Evolutionary conservation across 257 asterid genomes (phyloP).

Genomic region (Capsicum chinense): DNA sequence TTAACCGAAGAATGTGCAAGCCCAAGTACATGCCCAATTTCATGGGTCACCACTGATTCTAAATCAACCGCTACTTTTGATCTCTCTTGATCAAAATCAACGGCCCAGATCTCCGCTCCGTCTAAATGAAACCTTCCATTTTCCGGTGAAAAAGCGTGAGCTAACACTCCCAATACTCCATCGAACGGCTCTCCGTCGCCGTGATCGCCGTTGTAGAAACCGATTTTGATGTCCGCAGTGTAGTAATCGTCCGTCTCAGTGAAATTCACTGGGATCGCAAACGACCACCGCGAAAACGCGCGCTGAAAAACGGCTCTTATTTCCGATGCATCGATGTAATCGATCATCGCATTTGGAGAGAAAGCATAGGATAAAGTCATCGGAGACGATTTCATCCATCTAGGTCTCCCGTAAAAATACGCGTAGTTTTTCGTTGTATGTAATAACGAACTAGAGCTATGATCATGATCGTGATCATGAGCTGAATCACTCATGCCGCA

Average conservation of each 20-base stretch:
- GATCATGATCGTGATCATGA: neutral
- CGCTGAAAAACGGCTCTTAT: slow-evolving; percentile 47
- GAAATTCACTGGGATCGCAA: slow-evolving; percentile 84
- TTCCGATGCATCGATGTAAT: slow-evolving; percentile 46
- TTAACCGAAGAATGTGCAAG: slow-evolving; percentile 82
- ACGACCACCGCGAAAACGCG: slow-evolving; percentile 83
- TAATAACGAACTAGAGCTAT: neutral
- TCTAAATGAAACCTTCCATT: slow-evolving; percentile 87
- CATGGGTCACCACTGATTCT: slow-evolving; percentile 96
- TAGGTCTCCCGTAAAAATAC: slow-evolving; percentile 61
- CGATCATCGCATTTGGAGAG: slow-evolving; percentile 55
- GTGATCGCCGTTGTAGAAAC: slow-evolving; percentile 81
- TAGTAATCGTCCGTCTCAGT: slow-evolving; percentile 54
- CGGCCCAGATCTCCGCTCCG: slow-evolving; percentile 84
- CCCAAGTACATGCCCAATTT: slow-evolving; percentile 90
- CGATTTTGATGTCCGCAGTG: slow-evolving; percentile 71
- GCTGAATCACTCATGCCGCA: slow-evolving; percentile 65
- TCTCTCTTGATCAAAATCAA: slow-evolving; percentile 56
- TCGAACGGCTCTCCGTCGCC: slow-evolving; percentile 92
- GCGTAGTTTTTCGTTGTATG: slow-evolving; percentile 53
- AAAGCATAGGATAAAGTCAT: slow-evolving; percentile 69
- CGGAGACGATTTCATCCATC: slow-evolving; percentile 61
- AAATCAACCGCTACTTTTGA: slow-evolving; percentile 79
- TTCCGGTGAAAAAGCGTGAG: slow-evolving; percentile 94
- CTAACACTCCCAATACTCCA: slow-evolving; percentile 77